phyloP scores from a whole-genome alignment of 2,329 filamentous ascomycete species.

The Talaromyces sp. region DNA sequence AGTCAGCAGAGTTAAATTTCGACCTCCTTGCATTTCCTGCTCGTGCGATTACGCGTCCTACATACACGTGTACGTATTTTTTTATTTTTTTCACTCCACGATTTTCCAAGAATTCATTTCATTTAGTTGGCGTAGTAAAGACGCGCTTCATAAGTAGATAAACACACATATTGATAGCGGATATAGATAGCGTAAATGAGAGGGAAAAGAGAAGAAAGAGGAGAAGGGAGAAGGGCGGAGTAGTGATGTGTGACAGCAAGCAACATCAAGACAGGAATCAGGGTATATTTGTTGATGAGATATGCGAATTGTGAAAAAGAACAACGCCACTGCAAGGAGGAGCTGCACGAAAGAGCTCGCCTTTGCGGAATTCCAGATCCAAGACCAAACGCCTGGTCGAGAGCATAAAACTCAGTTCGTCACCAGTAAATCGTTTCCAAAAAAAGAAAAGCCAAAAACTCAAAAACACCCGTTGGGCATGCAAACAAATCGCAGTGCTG shows the following conservation, averaged over 20 bases:
- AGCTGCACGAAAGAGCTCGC: background rate
- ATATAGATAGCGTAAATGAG: background rate
- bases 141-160: background rate
- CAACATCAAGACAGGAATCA: background rate
- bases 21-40: background rate
- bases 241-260: background rate
- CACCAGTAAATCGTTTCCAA: background rate
- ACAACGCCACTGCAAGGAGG: background rate
- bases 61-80: background rate
- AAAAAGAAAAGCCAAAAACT: background rate
- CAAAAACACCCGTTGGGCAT: background rate
- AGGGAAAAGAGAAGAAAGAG: background rate
- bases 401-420: background rate
- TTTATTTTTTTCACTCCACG: too few species aligned
- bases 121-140: background rate
- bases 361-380: background rate
- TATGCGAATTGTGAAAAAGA: constrained; percentile 9
- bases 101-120: background rate
- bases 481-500: constrained; percentile 1
- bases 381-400: constrained; percentile 3
- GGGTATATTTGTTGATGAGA: constrained; percentile 5
- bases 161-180: background rate
- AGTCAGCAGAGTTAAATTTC: too few species aligned
- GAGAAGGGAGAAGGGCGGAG: background rate
- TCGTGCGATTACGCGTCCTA: background rate